Evolutionary conservation across 169 alveolate species (phyloP), one percentile per base, ranked within the genome.

Genomic region (Plasmodium berghei): DNA sequence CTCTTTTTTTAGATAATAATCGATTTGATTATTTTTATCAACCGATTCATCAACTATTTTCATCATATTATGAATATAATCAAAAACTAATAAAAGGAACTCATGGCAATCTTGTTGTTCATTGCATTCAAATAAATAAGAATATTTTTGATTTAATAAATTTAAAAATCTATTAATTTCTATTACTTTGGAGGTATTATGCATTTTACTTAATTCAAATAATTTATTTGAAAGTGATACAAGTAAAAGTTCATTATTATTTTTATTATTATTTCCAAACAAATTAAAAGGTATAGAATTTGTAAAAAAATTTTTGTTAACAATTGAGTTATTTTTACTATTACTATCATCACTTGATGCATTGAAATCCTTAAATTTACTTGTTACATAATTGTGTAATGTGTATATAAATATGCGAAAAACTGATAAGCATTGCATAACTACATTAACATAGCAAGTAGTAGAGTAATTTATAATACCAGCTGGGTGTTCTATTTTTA

Each of bases 21-120:
- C 89, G 40, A 75, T 75, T 63, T 61, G 56, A 67, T 75, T 75
- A 75, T 63, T 63, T 46, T 75, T 75, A 28, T 75, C 89, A 1
- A 75, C 75, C 8, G n/a, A 12, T 28, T 75, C 89, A 34, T 75
- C 89, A 75, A 75, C 58, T 42, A 75, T 67, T 67, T 75, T 75
- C 73, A 56, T 64, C 89, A 75, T 75, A 62, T 75, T 75, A 45
- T 75, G 89, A 62, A 75, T 75, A 63, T 62, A 75, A 18, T 75
- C 89, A 63, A 75, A 75, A 16, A 75, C 22, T 24, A 75, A 58
- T 8, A 75, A 61, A 75, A 75, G 89, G 64, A 75, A 75, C 26
- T 75, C 89, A 75, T 75, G 89, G 55, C 89, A 75, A 75, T 75
- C 89, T 63, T 75, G 89, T 28, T 75, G 89, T 63, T 75, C 89